phyloP scores from a whole-genome alignment of 2,329 filamentous ascomycete species.

The Leptographium flavum region DNA sequence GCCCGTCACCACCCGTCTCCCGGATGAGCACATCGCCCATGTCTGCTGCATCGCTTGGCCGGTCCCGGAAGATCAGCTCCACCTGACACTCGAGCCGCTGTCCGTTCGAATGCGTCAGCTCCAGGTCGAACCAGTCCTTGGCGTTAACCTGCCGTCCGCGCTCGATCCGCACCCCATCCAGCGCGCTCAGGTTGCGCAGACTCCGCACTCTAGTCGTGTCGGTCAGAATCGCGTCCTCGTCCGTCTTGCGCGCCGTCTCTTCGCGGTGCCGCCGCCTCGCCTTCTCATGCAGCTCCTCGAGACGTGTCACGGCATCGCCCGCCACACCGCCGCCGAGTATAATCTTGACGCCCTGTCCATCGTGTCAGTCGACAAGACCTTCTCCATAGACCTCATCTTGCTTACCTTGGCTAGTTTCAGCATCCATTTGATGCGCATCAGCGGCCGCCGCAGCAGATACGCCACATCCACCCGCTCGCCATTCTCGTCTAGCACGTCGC shows the following conservation, averaged over 20 bases:
- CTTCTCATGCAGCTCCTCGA: constrained; percentile 60
- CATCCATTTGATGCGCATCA: constrained; percentile 79
- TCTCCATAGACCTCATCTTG: background rate
- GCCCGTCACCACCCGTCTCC: constrained; percentile 59
- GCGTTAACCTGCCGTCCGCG: constrained; percentile 70
- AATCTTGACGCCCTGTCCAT: constrained; percentile 39
- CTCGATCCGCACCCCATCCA: constrained; percentile 59
- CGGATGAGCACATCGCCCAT: constrained; percentile 82
- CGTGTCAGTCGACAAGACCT: constrained; percentile 16
- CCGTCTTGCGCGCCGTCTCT: constrained; percentile 56
- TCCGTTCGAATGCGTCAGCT: constrained; percentile 75
- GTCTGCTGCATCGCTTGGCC: constrained; percentile 48
- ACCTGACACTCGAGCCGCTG: constrained; percentile 81
- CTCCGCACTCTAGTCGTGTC: constrained; percentile 72
- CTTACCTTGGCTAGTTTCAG: constrained; percentile 64
- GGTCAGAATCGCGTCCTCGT: constrained; percentile 74
- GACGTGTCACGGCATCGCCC: constrained; percentile 43
- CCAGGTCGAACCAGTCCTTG: constrained; percentile 78
- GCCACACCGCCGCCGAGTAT: constrained; percentile 37
- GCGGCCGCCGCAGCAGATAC: constrained; percentile 75
- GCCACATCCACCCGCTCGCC: constrained; percentile 91
- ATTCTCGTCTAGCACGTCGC: constrained; percentile 55
- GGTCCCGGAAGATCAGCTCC: constrained; percentile 76
- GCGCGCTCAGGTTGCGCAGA: constrained; percentile 57
- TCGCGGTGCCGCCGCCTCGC: constrained; percentile 53